A percentile compares a stretch with the other conserved stretches of the same genome.
Evolutionary conservation across 2,329 filamentous ascomycete genomes (phyloP).

Genomic region (Pseudogymnoascus sp.): DNA sequence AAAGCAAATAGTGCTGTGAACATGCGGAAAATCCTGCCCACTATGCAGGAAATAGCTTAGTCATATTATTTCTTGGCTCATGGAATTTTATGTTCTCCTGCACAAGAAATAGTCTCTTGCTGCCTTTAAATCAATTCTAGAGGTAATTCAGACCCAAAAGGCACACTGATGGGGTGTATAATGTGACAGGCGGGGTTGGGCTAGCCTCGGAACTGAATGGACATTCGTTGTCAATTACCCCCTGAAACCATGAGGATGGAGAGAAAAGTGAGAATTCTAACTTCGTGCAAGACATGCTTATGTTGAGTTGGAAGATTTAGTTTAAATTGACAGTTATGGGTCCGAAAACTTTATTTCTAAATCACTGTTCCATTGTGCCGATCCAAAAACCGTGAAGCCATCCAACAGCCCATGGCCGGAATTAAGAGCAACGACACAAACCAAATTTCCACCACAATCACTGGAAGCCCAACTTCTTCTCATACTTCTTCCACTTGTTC

Average conservation of each 20-base stretch:
- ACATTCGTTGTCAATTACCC: background rate
- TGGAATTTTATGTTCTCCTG: background rate
- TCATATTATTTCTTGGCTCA: background rate
- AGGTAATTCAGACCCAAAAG: background rate
- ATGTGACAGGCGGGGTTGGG: background rate
- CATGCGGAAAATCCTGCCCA: background rate
- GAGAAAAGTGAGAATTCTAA: background rate
- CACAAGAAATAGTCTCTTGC: background rate
- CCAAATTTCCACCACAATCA: background rate
- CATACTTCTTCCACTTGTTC: background rate
- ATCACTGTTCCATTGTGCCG: background rate
- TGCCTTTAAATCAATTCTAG: background rate
- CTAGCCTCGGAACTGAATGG: background rate
- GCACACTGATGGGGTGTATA: background rate
- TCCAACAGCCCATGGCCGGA: background rate
- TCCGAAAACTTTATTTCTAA: background rate
- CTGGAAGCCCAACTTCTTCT: background rate
- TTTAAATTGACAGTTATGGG: background rate
- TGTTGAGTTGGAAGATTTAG: background rate
- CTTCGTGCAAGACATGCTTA: background rate
- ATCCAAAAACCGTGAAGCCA: background rate
- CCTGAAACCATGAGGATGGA: background rate
- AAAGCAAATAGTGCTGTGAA: background rate
- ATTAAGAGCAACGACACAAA: background rate
- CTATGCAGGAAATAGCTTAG: background rate